A percentile compares a stretch with the other conserved stretches of the same genome.
Conservation (phyloP, 2,329 filamentous ascomycete genomes). For the Arthrinium puccinioides region DNA sequence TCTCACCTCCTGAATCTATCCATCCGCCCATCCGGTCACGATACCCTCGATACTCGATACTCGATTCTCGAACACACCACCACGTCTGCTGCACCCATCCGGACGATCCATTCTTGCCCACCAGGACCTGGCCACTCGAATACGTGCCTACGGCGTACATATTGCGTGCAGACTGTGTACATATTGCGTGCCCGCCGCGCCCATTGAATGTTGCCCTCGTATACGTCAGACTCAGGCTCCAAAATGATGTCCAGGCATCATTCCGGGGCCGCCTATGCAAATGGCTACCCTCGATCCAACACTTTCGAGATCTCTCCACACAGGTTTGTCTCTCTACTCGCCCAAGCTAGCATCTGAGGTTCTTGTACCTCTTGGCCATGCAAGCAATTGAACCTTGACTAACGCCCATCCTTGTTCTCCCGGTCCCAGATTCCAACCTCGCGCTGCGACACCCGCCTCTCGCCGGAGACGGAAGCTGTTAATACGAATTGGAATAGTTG, state of each 20-base stretch:
- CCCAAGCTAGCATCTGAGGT: conserved; percentile 7
- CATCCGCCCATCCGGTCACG: no score
- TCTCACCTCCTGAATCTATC: no score
- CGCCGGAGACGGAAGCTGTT: conserved; percentile 69
- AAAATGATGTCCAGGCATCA: conserved; percentile 85
- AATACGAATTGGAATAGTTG: conserved; percentile 54
- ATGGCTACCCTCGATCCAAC: conserved; percentile 72
- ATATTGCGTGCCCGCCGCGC: background rate
- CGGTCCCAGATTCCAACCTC: conserved; percentile 73
- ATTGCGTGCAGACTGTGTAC: no score
- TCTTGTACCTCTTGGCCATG: conserved; percentile 10
- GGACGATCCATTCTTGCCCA: no score
- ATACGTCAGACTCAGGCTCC: conserved; percentile 41
- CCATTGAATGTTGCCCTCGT: conserved; percentile 51
- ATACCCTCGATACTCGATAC: no score
- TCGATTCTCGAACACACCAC: no score
- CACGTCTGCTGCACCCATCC: no score
- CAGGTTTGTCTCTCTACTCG: conserved; percentile 57
- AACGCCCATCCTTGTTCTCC: conserved; percentile 8
- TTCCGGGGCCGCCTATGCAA: conserved; percentile 64
- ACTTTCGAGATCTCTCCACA: conserved; percentile 86
- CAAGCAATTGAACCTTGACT: no score
- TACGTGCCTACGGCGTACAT: no score
- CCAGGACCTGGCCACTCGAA: no score
- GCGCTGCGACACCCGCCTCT: conserved; percentile 62